Base-by-base conservation (phyloP, 768 basidiomycete species). In the Xerocomus potaroensis region DNA sequence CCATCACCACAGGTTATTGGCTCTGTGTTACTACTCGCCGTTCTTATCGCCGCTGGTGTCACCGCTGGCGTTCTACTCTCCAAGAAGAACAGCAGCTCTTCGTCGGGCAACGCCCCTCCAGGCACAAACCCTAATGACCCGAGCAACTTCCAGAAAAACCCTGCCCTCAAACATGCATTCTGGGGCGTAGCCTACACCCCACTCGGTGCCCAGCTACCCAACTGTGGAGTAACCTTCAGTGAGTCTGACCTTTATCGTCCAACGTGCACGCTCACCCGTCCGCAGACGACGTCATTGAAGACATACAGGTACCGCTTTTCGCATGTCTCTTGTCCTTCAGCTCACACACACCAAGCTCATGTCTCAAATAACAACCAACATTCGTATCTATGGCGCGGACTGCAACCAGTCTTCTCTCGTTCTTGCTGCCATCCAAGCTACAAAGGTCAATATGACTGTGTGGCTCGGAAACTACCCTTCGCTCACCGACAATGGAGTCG, bases 151-250 rank as follows among this genome's bases (percentile, higher is more conserved):
- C 64, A 67, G 16, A 86, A 83, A 68, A 78, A 94, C 63, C 42
- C 78, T 3, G 74, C 74, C 24, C 68, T 95, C 41, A 75, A 83
- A 51, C 79, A 87, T 53, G 75, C 80, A 1, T 89, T 96, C 69
- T 95, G 84, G 62, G 92, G 87, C 5, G 60, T 95, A 19, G 92
- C 92, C 0, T 95, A 95, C 65, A 91, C 90, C 1, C 91, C 92
- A 8, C 68, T 70, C 16, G 81, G 81, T 32, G 80, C 83, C n/a
- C 80, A 83, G 54, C 63, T 83, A 19, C 89, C 89, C 0, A 60
- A 76, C 27, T 91, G 89, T 54, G 84, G 83, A 9, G 83, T 75
- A 45, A 67, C 59, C 4, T 62, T 70, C 8, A 48, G 72, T 69
- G 21, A 43, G 74, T 61, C n/a, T 29, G 24, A 1, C 0, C 31